phyloP scores from a whole-genome alignment of 805 yeast species.

The Lipomyces yamadae region DNA sequence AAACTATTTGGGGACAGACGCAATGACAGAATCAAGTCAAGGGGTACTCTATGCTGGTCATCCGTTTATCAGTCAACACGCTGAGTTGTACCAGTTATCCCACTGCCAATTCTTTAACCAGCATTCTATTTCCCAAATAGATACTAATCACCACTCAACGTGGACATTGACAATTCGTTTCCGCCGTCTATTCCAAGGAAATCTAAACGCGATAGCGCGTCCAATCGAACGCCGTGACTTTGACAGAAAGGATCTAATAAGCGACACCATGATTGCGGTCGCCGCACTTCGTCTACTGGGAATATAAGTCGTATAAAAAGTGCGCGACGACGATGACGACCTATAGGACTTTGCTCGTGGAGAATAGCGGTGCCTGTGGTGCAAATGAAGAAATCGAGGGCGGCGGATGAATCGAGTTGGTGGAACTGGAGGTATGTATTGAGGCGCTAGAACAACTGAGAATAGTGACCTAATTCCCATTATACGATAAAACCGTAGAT shows the following conservation, averaged over 20 bases:
- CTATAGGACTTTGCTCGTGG: not conserved
- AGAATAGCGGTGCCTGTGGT: not conserved
- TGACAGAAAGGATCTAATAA: conserved; percentile 3
- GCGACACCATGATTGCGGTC: conserved; percentile 10
- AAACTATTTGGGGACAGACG: not conserved
- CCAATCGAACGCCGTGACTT: conserved; percentile 27
- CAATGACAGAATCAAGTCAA: not conserved
- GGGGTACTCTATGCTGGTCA: not conserved
- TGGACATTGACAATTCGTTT: conserved; percentile 27
- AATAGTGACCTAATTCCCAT: conserved; percentile 12
- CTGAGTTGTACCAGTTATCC: not conserved
- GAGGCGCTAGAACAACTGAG: conserved; percentile 18
- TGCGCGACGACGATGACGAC: not conserved
- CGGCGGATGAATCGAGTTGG: conserved; percentile 21
- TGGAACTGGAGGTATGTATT: conserved; percentile 24
- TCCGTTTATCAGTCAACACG: not conserved
- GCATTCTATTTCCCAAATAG: not conserved
- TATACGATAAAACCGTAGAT: not conserved
- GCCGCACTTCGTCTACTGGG: conserved; percentile 7
- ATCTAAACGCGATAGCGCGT: conserved; percentile 24
- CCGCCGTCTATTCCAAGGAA: conserved; percentile 34
- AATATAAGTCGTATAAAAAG: not conserved
- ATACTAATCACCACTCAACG: conserved; percentile 28
- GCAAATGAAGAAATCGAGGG: not conserved
- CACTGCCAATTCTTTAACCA: not conserved